Evolutionary conservation across 2,329 filamentous ascomycete genomes (phyloP), one percentile per base, ranked within the genome.

Genomic region (Cercospora sesami): DNA sequence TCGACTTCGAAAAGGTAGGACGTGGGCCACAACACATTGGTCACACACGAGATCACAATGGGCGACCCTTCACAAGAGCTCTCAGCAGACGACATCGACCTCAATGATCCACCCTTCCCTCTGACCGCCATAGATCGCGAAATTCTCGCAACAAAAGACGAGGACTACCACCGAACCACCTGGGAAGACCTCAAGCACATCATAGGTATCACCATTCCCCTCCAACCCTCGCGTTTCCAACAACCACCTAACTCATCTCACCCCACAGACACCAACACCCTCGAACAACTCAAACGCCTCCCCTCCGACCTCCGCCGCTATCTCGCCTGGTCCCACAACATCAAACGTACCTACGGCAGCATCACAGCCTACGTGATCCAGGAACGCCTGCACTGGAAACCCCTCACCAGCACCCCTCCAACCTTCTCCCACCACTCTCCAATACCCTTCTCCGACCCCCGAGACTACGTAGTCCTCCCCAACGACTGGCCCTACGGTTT

Each of bases 401-500:
- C 79, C 1, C 73, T 77, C 60, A 73, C 71, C 9, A 23, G 57
- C 51, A 36, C 64, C 42, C 51, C 45, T 30, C 79, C 72, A 58
- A 75, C 65, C 67, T 84, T 86, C 70, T 71, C 77, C 4, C 81
- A 82, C 67, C 76, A 78, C 18, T 84, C 85, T 68, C 72, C 79
- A 10, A 79, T 77, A 4, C 86, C 87, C 0, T 89, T 89, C 75
- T 82, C 81, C 58, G 81, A 87, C 72, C 71, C 79, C 9, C 74
- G 76, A 36, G 87, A 89, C 76, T 89, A 84, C 76, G 82, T 79
- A 66, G 84, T 89, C 64, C 79, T 89, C 58, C 79, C 80, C 53
- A 90, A 90, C 73, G 87, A 90, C 76, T 90, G 87, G 87, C 85
- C 86, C 1, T 90, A 90, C 76, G 87, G 86, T 3, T 73, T 89